Evolutionary conservation across 1,139 yeast genomes (phyloP).

Genomic region (Debaryomyces udenii): DNA sequence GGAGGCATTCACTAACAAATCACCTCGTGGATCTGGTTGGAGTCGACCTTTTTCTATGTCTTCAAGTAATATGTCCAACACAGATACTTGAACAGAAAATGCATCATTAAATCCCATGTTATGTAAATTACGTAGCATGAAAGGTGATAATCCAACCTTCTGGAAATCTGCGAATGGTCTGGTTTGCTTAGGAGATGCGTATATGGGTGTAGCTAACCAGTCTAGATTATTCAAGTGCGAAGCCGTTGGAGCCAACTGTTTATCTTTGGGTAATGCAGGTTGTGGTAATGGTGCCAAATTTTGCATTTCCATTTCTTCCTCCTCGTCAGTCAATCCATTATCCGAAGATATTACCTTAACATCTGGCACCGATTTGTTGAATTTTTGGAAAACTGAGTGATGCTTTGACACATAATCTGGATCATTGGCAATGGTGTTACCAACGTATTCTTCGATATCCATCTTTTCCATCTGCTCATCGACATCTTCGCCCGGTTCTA

Average conservation of each 20-base stretch:
- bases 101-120: conserved; percentile 55
- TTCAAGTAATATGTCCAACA: conserved; percentile 57
- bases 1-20: conserved; percentile 85
- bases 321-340: conserved; percentile 17
- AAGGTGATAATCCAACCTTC: conserved; percentile 27
- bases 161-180: conserved; percentile 48
- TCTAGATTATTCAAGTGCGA: conserved; percentile 48
- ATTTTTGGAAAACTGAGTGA: conserved; percentile 31
- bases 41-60: conserved; percentile 49
- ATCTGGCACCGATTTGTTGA: conserved; percentile 23
- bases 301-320: conserved; percentile 37
- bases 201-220: conserved; percentile 72
- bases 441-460: conserved; percentile 13
- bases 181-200: conserved; percentile 47
- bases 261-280: conserved; percentile 64
- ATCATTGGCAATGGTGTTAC: too few relatives aligned
- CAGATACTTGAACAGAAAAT: conserved; percentile 78
- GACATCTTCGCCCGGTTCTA: too few relatives aligned
- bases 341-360: conserved; percentile 7
- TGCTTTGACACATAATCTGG: conserved; percentile 34
- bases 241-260: conserved; percentile 39
- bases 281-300: conserved; percentile 84
- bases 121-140: conserved; percentile 50
- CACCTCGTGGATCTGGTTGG: conserved; percentile 68
- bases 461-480: conserved; percentile 16